A percentile compares a stretch with the other conserved stretches of the same genome.
These are phyloP conservation scores for Diplocarpon rosae DNA, from an alignment of 2,329 filamentous ascomycete species.

Conservation along the genomic window DNA sequence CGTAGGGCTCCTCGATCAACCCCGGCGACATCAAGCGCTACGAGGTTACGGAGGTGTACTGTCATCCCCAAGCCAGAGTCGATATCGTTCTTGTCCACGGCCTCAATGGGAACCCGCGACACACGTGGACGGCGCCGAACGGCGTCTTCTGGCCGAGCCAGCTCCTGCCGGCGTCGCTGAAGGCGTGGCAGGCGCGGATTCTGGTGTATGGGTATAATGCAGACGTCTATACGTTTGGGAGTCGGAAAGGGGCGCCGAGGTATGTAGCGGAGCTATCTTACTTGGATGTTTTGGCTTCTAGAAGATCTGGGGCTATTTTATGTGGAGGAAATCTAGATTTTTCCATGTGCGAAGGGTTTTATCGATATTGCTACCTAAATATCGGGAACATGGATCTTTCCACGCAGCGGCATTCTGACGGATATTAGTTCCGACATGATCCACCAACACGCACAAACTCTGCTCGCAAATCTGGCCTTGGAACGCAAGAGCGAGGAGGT, in stretches of 20 bases:
- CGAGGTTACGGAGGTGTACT: slow-evolving; percentile 48
- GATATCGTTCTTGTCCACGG: slow-evolving; percentile 64
- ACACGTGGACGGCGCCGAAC: slow-evolving; percentile 47
- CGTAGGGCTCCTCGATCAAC: slow-evolving; percentile 38
- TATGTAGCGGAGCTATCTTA: slow-evolving; percentile 4
- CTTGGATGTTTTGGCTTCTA: too few species aligned
- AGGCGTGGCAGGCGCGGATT: slow-evolving; percentile 47
- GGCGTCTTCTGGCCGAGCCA: slow-evolving; percentile 59
- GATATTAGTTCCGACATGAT: slow-evolving; percentile 51
- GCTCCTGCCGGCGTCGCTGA: slow-evolving; percentile 50
- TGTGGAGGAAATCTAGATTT: too few species aligned
- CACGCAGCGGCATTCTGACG: slow-evolving; percentile 4
- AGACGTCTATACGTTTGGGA: slow-evolving; percentile 40
- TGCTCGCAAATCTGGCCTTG: slow-evolving; percentile 50
- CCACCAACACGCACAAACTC: slow-evolving; percentile 59
- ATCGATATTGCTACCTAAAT: too few species aligned
- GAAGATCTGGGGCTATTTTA: not conserved
- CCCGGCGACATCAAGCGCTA: slow-evolving; percentile 38
- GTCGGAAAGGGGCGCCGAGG: slow-evolving; percentile 33
- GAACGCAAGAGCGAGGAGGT: slow-evolving; percentile 50
- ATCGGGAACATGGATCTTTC: too few species aligned
- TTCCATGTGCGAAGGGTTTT: too few species aligned
- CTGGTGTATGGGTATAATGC: slow-evolving; percentile 68
- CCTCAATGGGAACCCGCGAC: slow-evolving; percentile 52
- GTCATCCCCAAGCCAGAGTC: slow-evolving; percentile 45